Conservation (phyloP, 352 stramenopile species). For the Paralagenidium karlingii region DNA sequence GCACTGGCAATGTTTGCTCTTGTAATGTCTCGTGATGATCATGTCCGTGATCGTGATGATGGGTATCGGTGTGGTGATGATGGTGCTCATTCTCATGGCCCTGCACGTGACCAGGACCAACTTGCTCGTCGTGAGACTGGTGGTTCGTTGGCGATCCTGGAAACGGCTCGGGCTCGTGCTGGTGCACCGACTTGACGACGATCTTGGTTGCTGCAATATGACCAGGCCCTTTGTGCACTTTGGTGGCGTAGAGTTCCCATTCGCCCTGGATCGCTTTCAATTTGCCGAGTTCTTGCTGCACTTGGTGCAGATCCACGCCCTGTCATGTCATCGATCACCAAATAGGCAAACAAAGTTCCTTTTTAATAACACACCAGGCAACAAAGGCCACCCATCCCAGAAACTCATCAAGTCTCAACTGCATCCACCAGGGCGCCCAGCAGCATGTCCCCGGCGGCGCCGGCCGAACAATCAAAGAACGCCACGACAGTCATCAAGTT, state of each 20-base stretch:
- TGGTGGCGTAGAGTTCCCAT: slow-evolving; percentile 61
- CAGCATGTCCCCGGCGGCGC: slow-evolving; percentile 87
- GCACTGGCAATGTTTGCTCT: slow-evolving; percentile 8
- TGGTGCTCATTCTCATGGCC: slow-evolving; percentile 12
- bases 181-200: slow-evolving; percentile 77
- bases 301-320: slow-evolving; percentile 40
- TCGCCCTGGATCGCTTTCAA: slow-evolving; percentile 66
- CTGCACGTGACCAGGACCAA: slow-evolving; percentile 6
- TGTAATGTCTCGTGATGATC: no score
- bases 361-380: no score
- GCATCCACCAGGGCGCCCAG: slow-evolving; percentile 82
- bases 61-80: slow-evolving; percentile 22
- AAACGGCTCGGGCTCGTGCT: slow-evolving; percentile 47
- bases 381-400: no score
- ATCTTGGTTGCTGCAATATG: slow-evolving; percentile 85
- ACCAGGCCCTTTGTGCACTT: slow-evolving; percentile 77
- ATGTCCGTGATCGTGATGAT: slow-evolving; percentile 24
- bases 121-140: neutral
- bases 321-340: no score
- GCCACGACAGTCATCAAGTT: no score
- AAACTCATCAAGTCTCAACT: no score
- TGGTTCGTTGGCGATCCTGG: slow-evolving; percentile 5
- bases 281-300: slow-evolving; percentile 42
- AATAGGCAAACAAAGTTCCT: no score
- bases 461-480: slow-evolving; percentile 85